Percentiles rank a stretch among this genome's conserved stretches.
Conservation (phyloP, 2,329 filamentous ascomycete species). For the Colletotrichum paranaense region DNA sequence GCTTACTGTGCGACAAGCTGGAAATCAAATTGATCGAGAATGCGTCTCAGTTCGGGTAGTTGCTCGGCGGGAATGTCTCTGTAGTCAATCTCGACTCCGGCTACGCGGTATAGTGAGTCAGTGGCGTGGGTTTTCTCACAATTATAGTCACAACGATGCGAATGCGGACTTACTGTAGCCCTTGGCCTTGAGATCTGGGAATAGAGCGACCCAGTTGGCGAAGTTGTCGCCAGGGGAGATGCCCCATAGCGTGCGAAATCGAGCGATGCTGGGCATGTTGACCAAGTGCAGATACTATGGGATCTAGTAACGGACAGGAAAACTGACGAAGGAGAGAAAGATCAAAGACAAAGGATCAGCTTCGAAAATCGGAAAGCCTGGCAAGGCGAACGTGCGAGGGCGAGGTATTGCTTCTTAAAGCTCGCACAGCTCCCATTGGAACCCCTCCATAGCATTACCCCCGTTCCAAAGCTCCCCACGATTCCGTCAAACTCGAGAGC, state of each 20-base stretch:
- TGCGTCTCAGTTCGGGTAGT: background rate
- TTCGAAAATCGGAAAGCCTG: background rate
- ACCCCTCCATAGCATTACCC: background rate
- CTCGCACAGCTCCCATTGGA: background rate
- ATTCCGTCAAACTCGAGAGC: background rate
- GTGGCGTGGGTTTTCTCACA: no score
- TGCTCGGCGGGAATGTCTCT: background rate
- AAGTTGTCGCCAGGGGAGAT: conserved; percentile 24
- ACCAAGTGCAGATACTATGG: no score
- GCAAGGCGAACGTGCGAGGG: no score
- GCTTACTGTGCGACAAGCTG: conserved; percentile 17
- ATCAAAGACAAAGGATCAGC: background rate
- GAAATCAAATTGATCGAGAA: conserved; percentile 4
- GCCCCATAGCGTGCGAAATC: conserved; percentile 34
- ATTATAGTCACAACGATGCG: background rate
- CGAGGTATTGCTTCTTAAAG: background rate
- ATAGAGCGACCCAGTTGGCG: conserved; percentile 26
- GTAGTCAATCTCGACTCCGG: conserved; percentile 18
- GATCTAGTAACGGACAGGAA: background rate
- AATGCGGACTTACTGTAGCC: conserved; percentile 27
- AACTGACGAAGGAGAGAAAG: background rate
- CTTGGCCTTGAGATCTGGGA: conserved; percentile 29
- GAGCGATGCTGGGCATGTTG: conserved; percentile 16
- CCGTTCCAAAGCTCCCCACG: background rate
- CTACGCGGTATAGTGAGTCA: no score